phyloP scores from a whole-genome alignment of 75 land plant species.

The Gnetum montanum region DNA sequence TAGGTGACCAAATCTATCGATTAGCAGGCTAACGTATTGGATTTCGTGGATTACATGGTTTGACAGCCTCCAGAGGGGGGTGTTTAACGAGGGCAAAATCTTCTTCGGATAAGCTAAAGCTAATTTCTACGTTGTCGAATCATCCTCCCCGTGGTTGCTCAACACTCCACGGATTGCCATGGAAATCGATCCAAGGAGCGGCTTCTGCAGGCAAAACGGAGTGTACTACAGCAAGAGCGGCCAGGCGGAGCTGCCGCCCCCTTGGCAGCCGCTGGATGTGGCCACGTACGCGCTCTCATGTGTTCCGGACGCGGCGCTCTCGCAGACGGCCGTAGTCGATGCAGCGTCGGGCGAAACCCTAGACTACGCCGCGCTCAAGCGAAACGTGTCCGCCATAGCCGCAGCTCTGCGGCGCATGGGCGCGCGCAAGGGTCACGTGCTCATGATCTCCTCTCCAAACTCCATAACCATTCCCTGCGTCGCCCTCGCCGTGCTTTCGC shows the following conservation, averaged over 20 bases:
- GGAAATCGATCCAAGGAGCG: conserved; percentile 23
- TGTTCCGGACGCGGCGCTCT: conserved; percentile 30
- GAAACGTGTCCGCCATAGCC: conserved; percentile 42
- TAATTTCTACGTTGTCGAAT: too few relatives aligned
- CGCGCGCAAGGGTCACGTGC: conserved; percentile 64
- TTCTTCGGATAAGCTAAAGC: too few relatives aligned
- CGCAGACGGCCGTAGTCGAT: conserved; percentile 61
- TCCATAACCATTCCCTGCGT: conserved; percentile 71
- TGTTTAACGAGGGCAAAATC: too few relatives aligned
- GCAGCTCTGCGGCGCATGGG: conserved; percentile 35
- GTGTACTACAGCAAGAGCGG: conserved; percentile 70
- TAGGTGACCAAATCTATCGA: too few relatives aligned
- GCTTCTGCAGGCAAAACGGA: conserved; percentile 41
- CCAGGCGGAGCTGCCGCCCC: conserved; percentile 39
- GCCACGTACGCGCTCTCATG: conserved; percentile 48
- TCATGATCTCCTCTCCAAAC: conserved; percentile 83
- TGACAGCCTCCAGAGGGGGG: too few relatives aligned
- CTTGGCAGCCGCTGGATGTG: conserved; percentile 24
- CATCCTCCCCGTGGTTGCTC: too few relatives aligned
- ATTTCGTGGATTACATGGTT: too few relatives aligned
- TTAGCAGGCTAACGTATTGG: too few relatives aligned
- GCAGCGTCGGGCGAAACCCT: conserved; percentile 55
- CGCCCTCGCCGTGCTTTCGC: conserved; percentile 61
- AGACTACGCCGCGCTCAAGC: conserved; percentile 55
- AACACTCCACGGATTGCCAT: too few relatives aligned